These are phyloP conservation scores for Rosa rugosa DNA, from an alignment of 306 rosid species.

Conservation along the genomic window DNA sequence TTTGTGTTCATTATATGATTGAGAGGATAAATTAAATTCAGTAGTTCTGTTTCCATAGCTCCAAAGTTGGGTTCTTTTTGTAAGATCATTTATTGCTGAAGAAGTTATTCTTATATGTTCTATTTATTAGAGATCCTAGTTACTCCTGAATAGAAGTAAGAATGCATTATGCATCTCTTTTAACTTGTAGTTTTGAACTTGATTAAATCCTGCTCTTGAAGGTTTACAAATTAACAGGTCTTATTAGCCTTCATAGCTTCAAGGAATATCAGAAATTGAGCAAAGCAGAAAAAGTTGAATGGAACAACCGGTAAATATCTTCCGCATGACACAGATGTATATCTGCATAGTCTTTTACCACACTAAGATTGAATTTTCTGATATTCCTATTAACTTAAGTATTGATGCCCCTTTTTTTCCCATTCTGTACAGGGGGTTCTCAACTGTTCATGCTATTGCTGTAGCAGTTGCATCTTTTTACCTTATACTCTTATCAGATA, in stretches of 20 bases:
- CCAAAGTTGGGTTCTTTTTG: neutral
- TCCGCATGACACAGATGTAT: constrained; percentile 16
- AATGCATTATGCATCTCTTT: neutral
- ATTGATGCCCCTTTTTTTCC: constrained; percentile 1
- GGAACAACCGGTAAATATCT: constrained; percentile 83
- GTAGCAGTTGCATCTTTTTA: constrained; percentile 65
- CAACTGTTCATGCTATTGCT: constrained; percentile 81
- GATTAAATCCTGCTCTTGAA: constrained; percentile 42
- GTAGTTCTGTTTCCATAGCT: neutral
- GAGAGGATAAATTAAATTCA: neutral
- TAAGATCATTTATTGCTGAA: neutral
- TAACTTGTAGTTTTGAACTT: constrained; percentile 19
- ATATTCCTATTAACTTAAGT: constrained; percentile 16
- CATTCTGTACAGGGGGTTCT: constrained; percentile 68
- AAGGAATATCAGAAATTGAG: constrained; percentile 52
- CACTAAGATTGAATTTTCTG: constrained; percentile 17
- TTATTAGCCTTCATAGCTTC: constrained; percentile 49
- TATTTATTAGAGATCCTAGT: neutral
- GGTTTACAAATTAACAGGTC: constrained; percentile 68
- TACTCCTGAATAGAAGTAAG: neutral
- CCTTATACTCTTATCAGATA: constrained; percentile 60
- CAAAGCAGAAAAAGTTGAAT: constrained; percentile 60
- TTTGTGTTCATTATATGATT: neutral
- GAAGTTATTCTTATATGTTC: neutral
- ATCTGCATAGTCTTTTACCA: constrained; percentile 18